A percentile compares a stretch with the other conserved stretches of the same genome.
Evolutionary conservation across 768 basidiomycete genomes (phyloP).

Genomic region (Boletus reticulatus): DNA sequence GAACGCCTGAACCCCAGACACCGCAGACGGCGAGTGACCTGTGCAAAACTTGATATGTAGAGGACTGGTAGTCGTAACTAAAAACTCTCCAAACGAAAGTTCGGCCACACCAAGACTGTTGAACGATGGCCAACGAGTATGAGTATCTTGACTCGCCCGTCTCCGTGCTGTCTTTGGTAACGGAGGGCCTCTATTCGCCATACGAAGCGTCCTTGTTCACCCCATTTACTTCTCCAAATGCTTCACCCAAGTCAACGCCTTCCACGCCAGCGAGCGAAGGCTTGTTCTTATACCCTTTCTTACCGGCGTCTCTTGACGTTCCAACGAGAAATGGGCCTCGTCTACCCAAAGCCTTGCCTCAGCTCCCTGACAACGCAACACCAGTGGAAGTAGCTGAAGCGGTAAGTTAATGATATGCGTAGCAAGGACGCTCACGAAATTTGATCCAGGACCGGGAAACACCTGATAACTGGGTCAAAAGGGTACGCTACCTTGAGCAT

Average conservation of each 20-base stretch:
- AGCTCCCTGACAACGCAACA: slow-evolving; percentile 23
- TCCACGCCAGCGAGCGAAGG: background rate
- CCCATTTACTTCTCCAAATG: slow-evolving; percentile 4
- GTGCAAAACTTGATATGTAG: background rate
- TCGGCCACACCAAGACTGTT: background rate
- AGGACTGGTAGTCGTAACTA: background rate
- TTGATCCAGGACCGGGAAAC: slow-evolving; percentile 32
- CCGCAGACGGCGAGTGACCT: no score
- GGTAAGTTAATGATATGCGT: slow-evolving; percentile 1
- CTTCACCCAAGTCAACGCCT: background rate
- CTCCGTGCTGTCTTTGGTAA: slow-evolving; percentile 1
- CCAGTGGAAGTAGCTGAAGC: slow-evolving; percentile 21
- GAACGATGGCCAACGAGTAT: background rate
- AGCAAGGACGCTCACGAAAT: background rate
- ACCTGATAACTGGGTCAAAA: slow-evolving; percentile 41
- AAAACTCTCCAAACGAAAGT: background rate
- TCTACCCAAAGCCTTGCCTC: slow-evolving; percentile 20
- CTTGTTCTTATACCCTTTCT: slow-evolving; percentile 16
- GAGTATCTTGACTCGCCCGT: background rate
- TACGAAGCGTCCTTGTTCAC: slow-evolving; percentile 9
- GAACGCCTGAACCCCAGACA: background rate
- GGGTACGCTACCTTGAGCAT: slow-evolving; percentile 16
- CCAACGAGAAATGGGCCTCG: slow-evolving; percentile 22
- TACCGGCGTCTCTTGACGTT: slow-evolving; percentile 13
- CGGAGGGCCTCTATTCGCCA: slow-evolving; percentile 3